These are phyloP conservation scores for Tuber aestivum DNA, from an alignment of 495 filamentous ascomycete genomes.

Conservation along the genomic window DNA sequence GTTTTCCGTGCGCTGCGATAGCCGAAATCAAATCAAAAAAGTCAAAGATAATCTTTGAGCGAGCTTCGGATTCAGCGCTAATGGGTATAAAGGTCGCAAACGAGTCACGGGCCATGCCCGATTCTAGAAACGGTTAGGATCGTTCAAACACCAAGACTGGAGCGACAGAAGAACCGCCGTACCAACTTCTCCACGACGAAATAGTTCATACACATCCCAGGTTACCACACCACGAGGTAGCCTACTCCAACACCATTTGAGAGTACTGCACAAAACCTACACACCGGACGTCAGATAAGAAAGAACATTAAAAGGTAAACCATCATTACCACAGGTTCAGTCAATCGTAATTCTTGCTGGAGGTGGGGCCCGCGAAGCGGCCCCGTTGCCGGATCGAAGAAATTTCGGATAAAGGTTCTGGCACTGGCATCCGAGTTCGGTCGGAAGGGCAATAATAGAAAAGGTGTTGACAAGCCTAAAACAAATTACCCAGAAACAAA, in stretches of 20 bases:
- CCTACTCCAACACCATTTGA: slow-evolving; percentile 99
- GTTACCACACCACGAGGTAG: slow-evolving; percentile 86
- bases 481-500: slow-evolving; percentile 16
- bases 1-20: slow-evolving; percentile 72
- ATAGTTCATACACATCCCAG: slow-evolving; percentile 95
- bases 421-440: slow-evolving; percentile 87
- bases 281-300: slow-evolving; percentile 26
- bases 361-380: slow-evolving; percentile 62
- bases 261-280: slow-evolving; percentile 83
- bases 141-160: slow-evolving; percentile 1
- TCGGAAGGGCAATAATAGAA: slow-evolving; percentile 91
- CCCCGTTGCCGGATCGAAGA: slow-evolving; percentile 58
- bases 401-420: slow-evolving; percentile 86
- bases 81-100: slow-evolving; percentile 95
- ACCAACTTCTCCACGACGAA: slow-evolving; percentile 92
- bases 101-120: slow-evolving; percentile 81
- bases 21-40: slow-evolving; percentile 94
- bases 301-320: slow-evolving; percentile 20
- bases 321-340: slow-evolving; percentile 76
- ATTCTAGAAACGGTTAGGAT: slow-evolving; percentile 57
- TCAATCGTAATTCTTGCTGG: slow-evolving; percentile 80
- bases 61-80: slow-evolving; percentile 81
- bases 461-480: slow-evolving; percentile 55
- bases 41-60: slow-evolving; percentile 83
- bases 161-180: slow-evolving; percentile 36